A percentile compares a stretch with the other conserved stretches of the same genome.
These are phyloP conservation scores for Phalaenopsis equestris DNA, from an alignment of 106 monocot genomes.

Conservation along the genomic window DNA sequence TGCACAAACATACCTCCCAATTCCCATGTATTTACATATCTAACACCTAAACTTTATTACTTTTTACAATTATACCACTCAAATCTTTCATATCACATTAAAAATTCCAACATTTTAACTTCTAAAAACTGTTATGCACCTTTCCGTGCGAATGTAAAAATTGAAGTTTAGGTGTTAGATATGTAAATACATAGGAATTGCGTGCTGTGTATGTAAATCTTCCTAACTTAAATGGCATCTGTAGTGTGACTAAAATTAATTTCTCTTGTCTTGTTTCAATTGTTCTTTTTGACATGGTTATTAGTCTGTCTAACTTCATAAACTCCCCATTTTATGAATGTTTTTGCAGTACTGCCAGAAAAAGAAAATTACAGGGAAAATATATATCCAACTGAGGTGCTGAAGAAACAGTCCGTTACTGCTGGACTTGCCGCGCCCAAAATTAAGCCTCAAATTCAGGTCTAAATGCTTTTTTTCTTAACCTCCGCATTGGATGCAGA, in stretches of 20 bases:
- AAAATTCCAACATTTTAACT: too few species aligned
- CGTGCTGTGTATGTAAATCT: too few species aligned
- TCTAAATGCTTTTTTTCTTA: background rate
- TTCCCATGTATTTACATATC: too few species aligned
- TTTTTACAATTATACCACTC: too few species aligned
- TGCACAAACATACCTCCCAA: too few species aligned
- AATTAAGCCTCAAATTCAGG: background rate
- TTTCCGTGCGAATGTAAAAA: too few species aligned
- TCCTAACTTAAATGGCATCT: too few species aligned
- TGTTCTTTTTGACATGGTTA: background rate
- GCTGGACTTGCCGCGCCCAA: background rate
- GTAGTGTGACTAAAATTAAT: background rate
- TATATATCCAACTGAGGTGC: background rate
- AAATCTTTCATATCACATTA: too few species aligned
- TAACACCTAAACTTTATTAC: too few species aligned
- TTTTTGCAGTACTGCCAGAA: background rate
- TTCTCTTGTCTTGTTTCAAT: background rate
- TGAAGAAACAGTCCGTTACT: background rate
- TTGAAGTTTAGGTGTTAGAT: too few species aligned
- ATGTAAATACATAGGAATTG: too few species aligned
- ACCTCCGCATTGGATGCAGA: background rate
- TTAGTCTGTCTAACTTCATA: background rate
- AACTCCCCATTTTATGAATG: background rate
- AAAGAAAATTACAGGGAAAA: background rate
- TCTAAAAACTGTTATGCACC: too few species aligned